Conservation (phyloP, 2,329 filamentous ascomycete species). For the Colletotrichum sp. region DNA sequence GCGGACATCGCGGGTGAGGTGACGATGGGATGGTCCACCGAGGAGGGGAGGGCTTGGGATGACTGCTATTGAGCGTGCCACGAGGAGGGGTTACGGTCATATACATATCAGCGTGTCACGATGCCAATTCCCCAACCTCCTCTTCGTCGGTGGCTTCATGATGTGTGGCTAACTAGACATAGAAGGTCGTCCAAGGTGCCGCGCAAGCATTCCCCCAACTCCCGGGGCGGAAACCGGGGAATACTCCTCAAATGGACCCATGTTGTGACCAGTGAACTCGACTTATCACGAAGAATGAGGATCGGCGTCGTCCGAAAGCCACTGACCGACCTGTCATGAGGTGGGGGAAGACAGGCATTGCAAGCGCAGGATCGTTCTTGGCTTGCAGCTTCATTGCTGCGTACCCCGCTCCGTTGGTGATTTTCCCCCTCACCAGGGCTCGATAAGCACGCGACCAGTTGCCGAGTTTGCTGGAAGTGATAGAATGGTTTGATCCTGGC, state of each 20-base stretch:
- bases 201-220: not conserved
- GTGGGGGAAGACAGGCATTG: slow-evolving; percentile 8
- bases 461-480: not conserved
- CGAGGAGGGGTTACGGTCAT: not conserved
- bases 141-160: not conserved
- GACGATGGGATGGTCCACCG: not conserved
- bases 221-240: not conserved
- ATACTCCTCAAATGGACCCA: not conserved
- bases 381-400: slow-evolving; percentile 15
- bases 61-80: not conserved
- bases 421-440: not conserved
- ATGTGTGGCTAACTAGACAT: slow-evolving; percentile 2
- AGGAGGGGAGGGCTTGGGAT: not conserved
- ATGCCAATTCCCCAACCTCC: not conserved
- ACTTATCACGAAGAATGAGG: not conserved
- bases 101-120: not conserved
- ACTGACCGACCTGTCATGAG: not conserved
- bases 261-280: not conserved
- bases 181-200: slow-evolving; percentile 4
- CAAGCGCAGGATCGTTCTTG: slow-evolving; percentile 2
- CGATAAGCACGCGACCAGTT: slow-evolving; percentile 18
- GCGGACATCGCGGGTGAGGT: slow-evolving; percentile 34
- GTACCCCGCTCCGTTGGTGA: slow-evolving; percentile 3
- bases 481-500: not conserved
- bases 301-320: slow-evolving; percentile 1